Conservation (phyloP, 1,284 basidiomycete species). For the Leccinum griseonigrum region DNA sequence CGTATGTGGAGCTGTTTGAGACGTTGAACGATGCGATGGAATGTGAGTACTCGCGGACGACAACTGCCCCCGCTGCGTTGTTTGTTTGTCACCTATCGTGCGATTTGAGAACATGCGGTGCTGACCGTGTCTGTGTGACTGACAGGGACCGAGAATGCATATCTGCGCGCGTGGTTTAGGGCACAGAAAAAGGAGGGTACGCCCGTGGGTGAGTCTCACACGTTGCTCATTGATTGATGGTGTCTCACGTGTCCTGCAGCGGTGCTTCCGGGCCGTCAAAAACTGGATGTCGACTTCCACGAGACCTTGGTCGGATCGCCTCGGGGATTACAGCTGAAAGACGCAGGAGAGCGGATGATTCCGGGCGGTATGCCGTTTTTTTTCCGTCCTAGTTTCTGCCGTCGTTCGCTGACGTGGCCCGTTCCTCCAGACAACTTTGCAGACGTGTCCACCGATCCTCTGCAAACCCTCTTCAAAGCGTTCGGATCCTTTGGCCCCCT, state of each 20-base stretch:
- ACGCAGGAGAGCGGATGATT: constrained; percentile 74
- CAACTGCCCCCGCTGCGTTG: background rate
- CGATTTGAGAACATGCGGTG: background rate
- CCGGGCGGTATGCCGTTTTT: constrained; percentile 44
- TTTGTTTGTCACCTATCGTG: constrained; percentile 1
- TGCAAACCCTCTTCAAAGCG: constrained; percentile 69
- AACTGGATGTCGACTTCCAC: constrained; percentile 45
- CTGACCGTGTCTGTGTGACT: constrained; percentile 12
- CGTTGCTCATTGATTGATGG: constrained; percentile 1
- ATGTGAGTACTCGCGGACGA: constrained; percentile 50
- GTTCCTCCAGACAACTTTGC: constrained; percentile 16
- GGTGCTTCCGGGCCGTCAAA: constrained; percentile 61
- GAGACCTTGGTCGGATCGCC: constrained; percentile 71
- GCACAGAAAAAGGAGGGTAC: constrained; percentile 55
- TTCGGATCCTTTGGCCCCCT: constrained; percentile 68
- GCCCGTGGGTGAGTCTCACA: constrained; percentile 28
- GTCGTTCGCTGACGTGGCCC: background rate
- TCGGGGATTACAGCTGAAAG: constrained; percentile 68
- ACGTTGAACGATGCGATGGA: constrained; percentile 91
- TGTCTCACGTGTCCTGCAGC: background rate
- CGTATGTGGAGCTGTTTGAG: constrained; percentile 81
- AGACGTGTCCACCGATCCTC: constrained; percentile 45
- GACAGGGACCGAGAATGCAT: constrained; percentile 86
- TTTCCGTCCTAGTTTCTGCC: background rate
- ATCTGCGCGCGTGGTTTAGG: constrained; percentile 74